Base-by-base conservation (phyloP, 2,329 filamentous ascomycete species). In the Exophiala viscosa region DNA sequence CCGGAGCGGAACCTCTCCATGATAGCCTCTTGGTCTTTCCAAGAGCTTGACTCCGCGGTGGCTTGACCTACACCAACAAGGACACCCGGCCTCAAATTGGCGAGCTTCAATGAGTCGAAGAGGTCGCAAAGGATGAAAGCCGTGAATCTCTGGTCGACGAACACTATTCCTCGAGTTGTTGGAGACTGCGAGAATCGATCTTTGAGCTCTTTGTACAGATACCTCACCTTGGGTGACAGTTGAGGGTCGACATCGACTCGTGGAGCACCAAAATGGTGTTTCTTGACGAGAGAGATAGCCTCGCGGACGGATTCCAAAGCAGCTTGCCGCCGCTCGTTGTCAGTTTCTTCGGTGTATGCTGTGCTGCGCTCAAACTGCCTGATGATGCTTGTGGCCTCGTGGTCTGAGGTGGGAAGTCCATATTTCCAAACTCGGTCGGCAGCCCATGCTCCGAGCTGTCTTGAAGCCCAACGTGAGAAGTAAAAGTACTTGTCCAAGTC, bases 371-470 rank as follows among this genome's bases (percentile, higher is more conserved):
- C 59, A n/a, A 57, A 54, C 33, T 57, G 57, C 35, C 33, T 39
- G 40, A 53, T 38, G 20, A 56, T 38, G 14, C 34, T 23, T 1
- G 48, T 41, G 15, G 55, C 51, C 34, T 54, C 46, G 43, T 58
- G 43, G 18, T 51, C 48, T n/a, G 56, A 52, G 2, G 43, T 44
- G 3, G 78, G 77, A 17, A 95, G 75, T 10, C 82, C 80, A 31
- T 89, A 78, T 48, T 80, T 76, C 90, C 90, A 96, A 52, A 89
- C 84, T 45, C 83, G 77, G 65, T 99, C 90, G 0, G 90, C 84
- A 60, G 87, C 88, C 92, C 93, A 97, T 2, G 78, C 71, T 0
- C 93, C 93, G 3, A 97, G 76, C 38, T 86, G 78, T 2, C 81
- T 78, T 1, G 81, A 82, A 2, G 85, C 80, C 7, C 78, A 70